Percentiles rank a stretch among this genome's conserved stretches.
These are phyloP conservation scores for Quercus glauca DNA, from an alignment of 306 rosid genomes.

Conservation along the genomic window DNA sequence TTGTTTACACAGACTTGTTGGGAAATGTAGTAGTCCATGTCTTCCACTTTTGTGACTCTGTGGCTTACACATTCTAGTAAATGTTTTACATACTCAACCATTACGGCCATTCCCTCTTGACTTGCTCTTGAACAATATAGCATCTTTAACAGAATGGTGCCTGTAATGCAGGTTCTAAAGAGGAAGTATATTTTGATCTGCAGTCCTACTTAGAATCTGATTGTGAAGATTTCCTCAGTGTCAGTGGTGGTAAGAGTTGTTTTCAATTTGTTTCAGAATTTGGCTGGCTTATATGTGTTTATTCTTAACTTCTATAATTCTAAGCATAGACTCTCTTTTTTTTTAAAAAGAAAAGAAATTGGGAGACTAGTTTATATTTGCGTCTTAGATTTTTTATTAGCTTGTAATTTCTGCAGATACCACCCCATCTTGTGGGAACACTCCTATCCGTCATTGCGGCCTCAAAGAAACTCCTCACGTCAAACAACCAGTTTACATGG, in stretches of 20 bases:
- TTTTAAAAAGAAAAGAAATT: no score
- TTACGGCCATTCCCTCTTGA: neutral
- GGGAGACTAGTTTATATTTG: neutral
- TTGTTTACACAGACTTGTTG: neutral
- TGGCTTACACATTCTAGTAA: neutral
- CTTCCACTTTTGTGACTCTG: neutral
- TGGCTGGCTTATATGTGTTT: no score
- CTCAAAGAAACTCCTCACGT: neutral
- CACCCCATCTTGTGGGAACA: constrained; percentile 26
- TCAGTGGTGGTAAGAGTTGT: constrained; percentile 36
- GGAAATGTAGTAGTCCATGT: neutral
- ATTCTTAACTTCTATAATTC: no score
- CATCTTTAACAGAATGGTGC: neutral
- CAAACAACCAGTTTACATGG: neutral
- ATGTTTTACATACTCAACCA: neutral
- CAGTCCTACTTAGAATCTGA: constrained; percentile 39
- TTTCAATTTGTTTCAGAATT: neutral
- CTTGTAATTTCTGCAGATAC: constrained; percentile 27
- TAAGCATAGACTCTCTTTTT: neutral
- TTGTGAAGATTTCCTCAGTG: constrained; percentile 49
- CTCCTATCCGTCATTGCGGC: constrained; percentile 18
- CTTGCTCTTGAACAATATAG: neutral
- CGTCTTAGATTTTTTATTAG: neutral
- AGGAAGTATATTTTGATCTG: constrained; percentile 37
- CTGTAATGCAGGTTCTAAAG: constrained; percentile 25